Evolutionary conservation across 139 green algal genomes (phyloP).

Genomic region (Monoraphidium neglectum): DNA sequence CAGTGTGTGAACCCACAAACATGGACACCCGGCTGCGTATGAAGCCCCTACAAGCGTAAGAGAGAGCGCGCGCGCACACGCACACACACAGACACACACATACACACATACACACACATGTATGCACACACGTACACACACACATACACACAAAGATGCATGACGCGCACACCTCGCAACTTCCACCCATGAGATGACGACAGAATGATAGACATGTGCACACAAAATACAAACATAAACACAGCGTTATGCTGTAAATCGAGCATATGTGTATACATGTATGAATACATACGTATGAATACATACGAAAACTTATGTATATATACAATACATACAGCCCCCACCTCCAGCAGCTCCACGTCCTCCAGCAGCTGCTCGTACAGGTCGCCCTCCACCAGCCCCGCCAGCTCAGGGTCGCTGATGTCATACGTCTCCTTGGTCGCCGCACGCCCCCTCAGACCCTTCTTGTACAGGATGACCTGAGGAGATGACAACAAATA

Average conservation of each 20-base stretch:
- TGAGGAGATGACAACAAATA: too few species aligned
- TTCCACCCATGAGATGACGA: too few species aligned
- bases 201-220: not conserved
- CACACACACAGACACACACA: too few species aligned
- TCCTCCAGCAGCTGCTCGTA: constrained; percentile 70
- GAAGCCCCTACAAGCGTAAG: too few species aligned
- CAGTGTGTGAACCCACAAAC: too few species aligned
- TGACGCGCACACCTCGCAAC: too few species aligned
- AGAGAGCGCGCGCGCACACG: too few species aligned
- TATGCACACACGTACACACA: too few species aligned
- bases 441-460: constrained; percentile 18
- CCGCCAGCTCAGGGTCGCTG: constrained; percentile 44
- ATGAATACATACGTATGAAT: not conserved
- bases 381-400: constrained; percentile 67
- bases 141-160: too few species aligned
- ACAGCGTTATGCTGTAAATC: not conserved
- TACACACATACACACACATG: too few species aligned
- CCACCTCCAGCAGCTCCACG: constrained; percentile 75
- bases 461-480: constrained; percentile 39
- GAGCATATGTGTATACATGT: constrained; percentile 7
- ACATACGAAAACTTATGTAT: not conserved
- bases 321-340: not conserved
- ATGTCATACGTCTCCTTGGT: constrained; percentile 35
- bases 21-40: too few species aligned
- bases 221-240: not conserved